Conservation (phyloP, 352 stramenopile species). For the Phytophthora macrochlamydospora region DNA sequence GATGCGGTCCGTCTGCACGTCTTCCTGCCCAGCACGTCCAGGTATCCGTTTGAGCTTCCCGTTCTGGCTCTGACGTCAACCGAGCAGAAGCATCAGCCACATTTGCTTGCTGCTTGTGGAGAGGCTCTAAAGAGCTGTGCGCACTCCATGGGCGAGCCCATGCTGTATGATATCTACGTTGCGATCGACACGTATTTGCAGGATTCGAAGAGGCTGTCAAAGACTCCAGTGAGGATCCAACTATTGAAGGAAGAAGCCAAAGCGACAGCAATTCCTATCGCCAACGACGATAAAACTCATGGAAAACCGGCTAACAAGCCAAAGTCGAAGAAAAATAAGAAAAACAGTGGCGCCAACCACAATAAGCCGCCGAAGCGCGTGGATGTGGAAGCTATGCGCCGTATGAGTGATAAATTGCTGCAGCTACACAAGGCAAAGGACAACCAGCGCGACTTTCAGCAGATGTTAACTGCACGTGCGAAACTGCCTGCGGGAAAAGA, state of each 20-base stretch:
- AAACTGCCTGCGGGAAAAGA: conserved; percentile 70
- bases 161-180: conserved; percentile 84
- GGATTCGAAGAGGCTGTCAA: conserved; percentile 32
- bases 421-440: conserved; percentile 51
- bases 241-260: conserved; percentile 24
- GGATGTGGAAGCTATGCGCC: conserved; percentile 42
- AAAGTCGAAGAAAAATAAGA: conserved; percentile 23
- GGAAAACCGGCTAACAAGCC: conserved; percentile 13
- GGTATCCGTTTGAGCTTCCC: conserved; percentile 80
- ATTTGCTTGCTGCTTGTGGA: conserved; percentile 54
- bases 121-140: conserved; percentile 56
- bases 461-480: conserved; percentile 58
- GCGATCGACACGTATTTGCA: conserved; percentile 62
- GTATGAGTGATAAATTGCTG: conserved; percentile 53
- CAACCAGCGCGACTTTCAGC: conserved; percentile 45
- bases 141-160: conserved; percentile 66
- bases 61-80: conserved; percentile 55
- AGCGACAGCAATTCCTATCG: conserved; percentile 7
- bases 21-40: conserved; percentile 49
- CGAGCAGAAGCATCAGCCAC: conserved; percentile 39
- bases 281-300: conserved; percentile 1
- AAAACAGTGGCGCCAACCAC: conserved; percentile 16
- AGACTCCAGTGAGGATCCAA: conserved; percentile 36
- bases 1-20: conserved; percentile 62
- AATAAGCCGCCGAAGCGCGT: conserved; percentile 25